Base-by-base conservation (phyloP, 805 yeast species). In the Cyberlindnera maritima region DNA sequence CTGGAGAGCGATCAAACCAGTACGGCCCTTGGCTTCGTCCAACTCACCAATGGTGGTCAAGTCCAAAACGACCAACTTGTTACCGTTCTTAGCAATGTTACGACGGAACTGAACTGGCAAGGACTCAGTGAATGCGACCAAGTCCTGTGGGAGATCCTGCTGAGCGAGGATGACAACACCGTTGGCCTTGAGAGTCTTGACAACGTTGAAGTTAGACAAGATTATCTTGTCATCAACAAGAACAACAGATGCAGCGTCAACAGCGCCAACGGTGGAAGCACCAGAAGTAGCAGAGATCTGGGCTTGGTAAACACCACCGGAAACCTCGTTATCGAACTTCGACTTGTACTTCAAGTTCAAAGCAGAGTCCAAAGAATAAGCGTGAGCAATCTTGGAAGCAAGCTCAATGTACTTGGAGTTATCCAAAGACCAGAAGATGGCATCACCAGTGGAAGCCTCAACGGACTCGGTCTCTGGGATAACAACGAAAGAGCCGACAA, bases 291-390 rank as follows among this genome's bases (percentile, higher is more conserved):
- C 47, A 20, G 60, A 55, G 28, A 61, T 54, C 59, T 84, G 87
- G 33, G 90, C 76, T 65, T 85, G 88, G 63, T 83, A 81, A 9
- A 79, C 62, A 52, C 97, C 97, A 31, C 91, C 92, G 43, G 77
- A 78, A 14, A 80, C 70, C 32, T 74, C 62, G 64, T 88, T 90
- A 65, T 92, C 96, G 58, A 72, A 88, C 59, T 78, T 79, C 43
- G 85, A 76, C 63, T 85, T 75, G 63, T 79, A 76, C 44, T 75
- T 67, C 47, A 85, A 75, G 39, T 67, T 61, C 47, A 85, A 75
- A 36, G 66, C 60, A 47, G 78, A 70, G 56, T 79, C 84, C 59
- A 85, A 72, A 2, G 95, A 81, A 55, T 85, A 72, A 19, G 88
- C 72, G 50, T 82, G 85, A 0, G 90, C 85, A 51, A 88, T 67